Evolutionary conservation across 2,329 filamentous ascomycete genomes (phyloP), one percentile per base, ranked within the genome.

Genomic region (Teratosphaeria zuluensis): DNA sequence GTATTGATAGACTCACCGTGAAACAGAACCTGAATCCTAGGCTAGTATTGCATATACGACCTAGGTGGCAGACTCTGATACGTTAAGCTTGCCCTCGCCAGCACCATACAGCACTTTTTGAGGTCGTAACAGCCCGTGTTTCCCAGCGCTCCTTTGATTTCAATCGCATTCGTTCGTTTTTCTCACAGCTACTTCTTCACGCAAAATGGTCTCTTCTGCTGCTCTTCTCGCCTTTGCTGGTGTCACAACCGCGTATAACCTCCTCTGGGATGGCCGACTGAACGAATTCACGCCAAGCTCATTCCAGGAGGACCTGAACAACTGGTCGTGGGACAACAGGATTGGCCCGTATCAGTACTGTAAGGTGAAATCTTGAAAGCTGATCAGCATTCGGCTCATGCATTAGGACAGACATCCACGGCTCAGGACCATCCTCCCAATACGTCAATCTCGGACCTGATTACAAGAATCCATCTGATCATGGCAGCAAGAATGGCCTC

Each of bases 381-480:
- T 19, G n/a, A 4, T 28, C 24, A 28, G 24, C 24, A 28, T 28
- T 4, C 24, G 4, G 24, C 32, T 53, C 28, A 53, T 19, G 31
- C 28, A 35, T 53, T 6, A n/a, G 11, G 21, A 53, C 28, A 53
- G 52, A 89, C 75, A 89, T 89, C 69, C 87, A 90, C 75, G 87
- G 87, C 38, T 74, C 76, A 4, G 80, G 77, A 8, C 56, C 74
- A 0, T 78, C 83, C 8, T 77, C 77, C 24, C 74, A 81, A 65
- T 88, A 89, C 72, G 78, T 88, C 64, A 83, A 83, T 65, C 76
- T 88, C 1, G 81, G 79, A 1, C 72, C 82, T 0, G 72, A 74
- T 59, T 85, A 78, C 78, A 87, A 86, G 75, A 88, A 88, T 73
- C 82, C 84, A 0, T 80, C 80, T 64, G 86, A 89, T 70, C 77